phyloP scores from a whole-genome alignment of 208 protist genomes.

The Sergeia podlipaevii region DNA sequence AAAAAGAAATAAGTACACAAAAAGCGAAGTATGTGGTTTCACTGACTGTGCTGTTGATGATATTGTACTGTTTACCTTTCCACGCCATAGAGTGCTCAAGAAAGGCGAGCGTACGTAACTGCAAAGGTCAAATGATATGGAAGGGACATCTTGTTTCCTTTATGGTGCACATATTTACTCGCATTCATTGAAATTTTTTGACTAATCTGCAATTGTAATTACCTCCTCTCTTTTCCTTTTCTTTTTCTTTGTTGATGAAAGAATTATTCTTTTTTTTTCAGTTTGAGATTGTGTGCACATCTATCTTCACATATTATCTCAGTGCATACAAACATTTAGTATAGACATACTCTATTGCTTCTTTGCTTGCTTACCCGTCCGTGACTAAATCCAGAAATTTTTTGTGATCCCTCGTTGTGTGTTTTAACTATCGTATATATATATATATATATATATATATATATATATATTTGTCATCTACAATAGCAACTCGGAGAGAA shows the following conservation, averaged over 20 bases:
- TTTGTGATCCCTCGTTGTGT: not conserved
- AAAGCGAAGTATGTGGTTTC: too few relatives aligned
- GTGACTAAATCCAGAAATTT: too few relatives aligned
- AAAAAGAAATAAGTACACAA: too few relatives aligned
- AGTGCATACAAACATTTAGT: slow-evolving; percentile 2
- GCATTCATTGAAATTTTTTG: not conserved
- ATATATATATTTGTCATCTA: not conserved
- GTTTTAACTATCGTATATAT: not conserved
- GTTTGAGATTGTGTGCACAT: not conserved
- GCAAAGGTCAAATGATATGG: not conserved
- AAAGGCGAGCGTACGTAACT: too few relatives aligned
- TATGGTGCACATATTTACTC: not conserved
- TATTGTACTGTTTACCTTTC: slow-evolving; percentile 1
- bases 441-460: not conserved
- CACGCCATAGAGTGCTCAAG: too few relatives aligned
- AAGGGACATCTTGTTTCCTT: not conserved
- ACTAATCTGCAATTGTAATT: not conserved
- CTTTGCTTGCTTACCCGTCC: slow-evolving; percentile 1
- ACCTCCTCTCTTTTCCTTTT: not conserved
- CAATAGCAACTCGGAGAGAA: not conserved
- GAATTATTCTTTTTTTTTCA: slow-evolving; percentile 3
- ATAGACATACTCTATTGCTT: slow-evolving; percentile 1
- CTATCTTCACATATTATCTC: not conserved
- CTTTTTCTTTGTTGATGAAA: slow-evolving; percentile 2
- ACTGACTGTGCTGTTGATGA: slow-evolving; percentile 1